Evolutionary conservation across 768 basidiomycete species (phyloP).

Genomic region (Xerocomus potaroensis): DNA sequence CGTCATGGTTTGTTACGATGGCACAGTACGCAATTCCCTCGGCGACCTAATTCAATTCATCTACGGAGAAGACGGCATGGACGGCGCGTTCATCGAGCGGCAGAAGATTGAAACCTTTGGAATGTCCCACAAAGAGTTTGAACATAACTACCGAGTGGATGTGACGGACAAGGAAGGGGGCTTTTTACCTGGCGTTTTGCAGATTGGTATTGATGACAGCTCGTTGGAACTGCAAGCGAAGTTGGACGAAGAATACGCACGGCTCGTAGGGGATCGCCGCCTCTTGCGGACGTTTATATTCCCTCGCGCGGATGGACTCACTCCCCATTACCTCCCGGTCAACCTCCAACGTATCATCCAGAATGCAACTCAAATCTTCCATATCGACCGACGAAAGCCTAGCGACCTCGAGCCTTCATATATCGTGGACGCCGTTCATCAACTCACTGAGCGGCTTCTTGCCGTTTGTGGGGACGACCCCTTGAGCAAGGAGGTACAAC

Average conservation of each 20-base stretch:
- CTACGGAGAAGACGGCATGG: conserved; percentile 99
- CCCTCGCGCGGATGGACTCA: conserved; percentile 63
- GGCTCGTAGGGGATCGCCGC: conserved; percentile 69
- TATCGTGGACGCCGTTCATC: conserved; percentile 75
- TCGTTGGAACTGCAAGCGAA: conserved; percentile 79
- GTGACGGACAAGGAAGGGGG: conserved; percentile 79
- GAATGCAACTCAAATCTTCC: conserved; percentile 95
- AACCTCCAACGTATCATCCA: conserved; percentile 94
- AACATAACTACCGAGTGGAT: conserved; percentile 92
- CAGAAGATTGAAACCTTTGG: conserved; percentile 90
- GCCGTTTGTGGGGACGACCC: conserved; percentile 85
- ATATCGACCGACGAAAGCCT: conserved; percentile 90
- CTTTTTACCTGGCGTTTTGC: conserved; percentile 74
- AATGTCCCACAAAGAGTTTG: conserved; percentile 77
- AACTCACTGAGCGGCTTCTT: conserved; percentile 70
- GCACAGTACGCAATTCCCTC: conserved; percentile 94
- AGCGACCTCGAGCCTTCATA: conserved; percentile 88
- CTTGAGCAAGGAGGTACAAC: conserved; percentile 73
- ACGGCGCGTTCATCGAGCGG: conserved; percentile 95
- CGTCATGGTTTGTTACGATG: conserved; percentile 96
- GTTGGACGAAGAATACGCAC: conserved; percentile 73
- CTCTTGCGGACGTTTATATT: conserved; percentile 82
- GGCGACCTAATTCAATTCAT: conserved; percentile 95
- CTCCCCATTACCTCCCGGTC: conserved; percentile 87
- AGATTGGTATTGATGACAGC: conserved; percentile 83